Evolutionary conservation across 1,284 basidiomycete genomes (phyloP).

Genomic region (Ceratobasidium sp.): DNA sequence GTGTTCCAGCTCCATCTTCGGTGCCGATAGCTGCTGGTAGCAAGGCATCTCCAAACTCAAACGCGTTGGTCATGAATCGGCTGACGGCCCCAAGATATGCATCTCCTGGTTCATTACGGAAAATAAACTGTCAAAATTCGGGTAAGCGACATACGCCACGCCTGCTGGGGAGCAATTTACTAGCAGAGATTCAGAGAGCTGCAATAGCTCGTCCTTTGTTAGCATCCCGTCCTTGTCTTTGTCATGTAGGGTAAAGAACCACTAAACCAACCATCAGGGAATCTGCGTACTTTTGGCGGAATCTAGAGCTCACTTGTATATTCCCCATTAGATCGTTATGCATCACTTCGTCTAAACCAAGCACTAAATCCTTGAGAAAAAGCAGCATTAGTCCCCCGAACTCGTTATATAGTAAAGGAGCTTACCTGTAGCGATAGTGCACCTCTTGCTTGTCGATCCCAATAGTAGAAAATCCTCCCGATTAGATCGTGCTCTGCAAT

Average conservation of each 20-base stretch:
- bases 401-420: slow-evolving; percentile 10
- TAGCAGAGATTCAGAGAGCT: slow-evolving; percentile 89
- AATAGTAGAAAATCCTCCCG: slow-evolving; percentile 85
- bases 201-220: slow-evolving; percentile 71
- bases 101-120: slow-evolving; percentile 96
- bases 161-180: slow-evolving; percentile 56
- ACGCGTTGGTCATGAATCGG: slow-evolving; percentile 95
- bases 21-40: slow-evolving; percentile 53
- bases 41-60: slow-evolving; percentile 92
- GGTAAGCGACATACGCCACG: slow-evolving; percentile 16
- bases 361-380: slow-evolving; percentile 78
- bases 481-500: slow-evolving; percentile 85
- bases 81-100: slow-evolving; percentile 95
- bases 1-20: slow-evolving; percentile 56
- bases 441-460: slow-evolving; percentile 83
- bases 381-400: background rate
- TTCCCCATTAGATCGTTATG: slow-evolving; percentile 97
- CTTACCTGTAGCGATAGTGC: slow-evolving; percentile 84
- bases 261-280: slow-evolving; percentile 55
- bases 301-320: slow-evolving; percentile 59
- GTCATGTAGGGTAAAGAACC: slow-evolving; percentile 97
- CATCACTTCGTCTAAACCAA: slow-evolving; percentile 90
- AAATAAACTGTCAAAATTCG: slow-evolving; percentile 77
- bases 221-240: slow-evolving; percentile 94
- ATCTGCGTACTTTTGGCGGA: background rate